A percentile compares a stretch with the other conserved stretches of the same genome.
These are phyloP conservation scores for Tricholoma bakamatsutake DNA, from an alignment of 768 basidiomycete genomes.

Conservation along the genomic window DNA sequence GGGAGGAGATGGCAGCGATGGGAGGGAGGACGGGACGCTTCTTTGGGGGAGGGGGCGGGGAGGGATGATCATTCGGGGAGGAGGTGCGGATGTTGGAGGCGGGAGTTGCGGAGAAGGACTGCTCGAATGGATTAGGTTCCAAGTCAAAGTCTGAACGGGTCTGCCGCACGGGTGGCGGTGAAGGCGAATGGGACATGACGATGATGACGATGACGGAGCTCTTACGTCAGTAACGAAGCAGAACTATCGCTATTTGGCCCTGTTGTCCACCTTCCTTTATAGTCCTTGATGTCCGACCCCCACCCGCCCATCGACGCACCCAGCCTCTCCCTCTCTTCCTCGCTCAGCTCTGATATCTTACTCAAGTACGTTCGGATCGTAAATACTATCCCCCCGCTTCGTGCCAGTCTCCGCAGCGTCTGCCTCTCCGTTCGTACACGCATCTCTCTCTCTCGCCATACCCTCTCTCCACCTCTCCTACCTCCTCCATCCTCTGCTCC, in stretches of 20 bases:
- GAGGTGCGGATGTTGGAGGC: conserved; percentile 46
- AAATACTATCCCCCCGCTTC: conserved; percentile 61
- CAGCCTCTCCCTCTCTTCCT: conserved; percentile 56
- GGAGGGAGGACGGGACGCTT: conserved; percentile 80
- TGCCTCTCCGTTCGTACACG: conserved; percentile 61
- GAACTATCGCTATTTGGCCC: too few species aligned
- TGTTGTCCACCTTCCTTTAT: conserved; percentile 34
- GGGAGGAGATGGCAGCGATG: conserved; percentile 71
- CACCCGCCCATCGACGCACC: conserved; percentile 61
- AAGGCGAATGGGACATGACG: conserved; percentile 5
- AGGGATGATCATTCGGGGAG: conserved; percentile 28
- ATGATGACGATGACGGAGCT: too few species aligned
- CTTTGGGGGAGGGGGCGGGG: conserved; percentile 45
- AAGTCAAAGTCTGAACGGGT: conserved; percentile 64
- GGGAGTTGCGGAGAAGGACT: conserved; percentile 68
- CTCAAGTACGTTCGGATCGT: conserved; percentile 63
- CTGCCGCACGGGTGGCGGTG: conserved; percentile 27
- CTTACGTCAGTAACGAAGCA: too few species aligned
- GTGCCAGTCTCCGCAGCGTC: conserved; percentile 57
- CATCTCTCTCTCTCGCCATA: too few species aligned
- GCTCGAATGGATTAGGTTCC: conserved; percentile 93
- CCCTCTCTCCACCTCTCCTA: too few species aligned
- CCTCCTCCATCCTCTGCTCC: conserved; percentile 15
- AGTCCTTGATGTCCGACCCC: conserved; percentile 54
- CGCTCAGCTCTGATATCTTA: conserved; percentile 42